Conservation (phyloP, 345 rosid genomes). For the Turritis glabra region DNA sequence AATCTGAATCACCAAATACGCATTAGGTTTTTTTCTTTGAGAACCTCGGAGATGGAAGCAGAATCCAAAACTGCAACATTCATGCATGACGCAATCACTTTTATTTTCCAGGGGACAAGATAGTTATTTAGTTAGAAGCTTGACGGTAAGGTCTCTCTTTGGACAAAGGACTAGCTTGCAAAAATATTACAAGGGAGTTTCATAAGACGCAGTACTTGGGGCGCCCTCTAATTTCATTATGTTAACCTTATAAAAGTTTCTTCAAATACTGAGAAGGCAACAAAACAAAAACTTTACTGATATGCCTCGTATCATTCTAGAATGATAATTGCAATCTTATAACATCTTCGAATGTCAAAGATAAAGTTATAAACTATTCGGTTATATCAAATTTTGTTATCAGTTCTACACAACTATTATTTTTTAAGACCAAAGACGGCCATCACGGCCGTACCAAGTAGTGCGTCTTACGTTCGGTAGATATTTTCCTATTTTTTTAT, state of each 20-base stretch:
- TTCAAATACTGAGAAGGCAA: conserved; percentile 5
- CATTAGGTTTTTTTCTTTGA: background rate
- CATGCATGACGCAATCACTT: background rate
- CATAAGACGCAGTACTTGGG: background rate
- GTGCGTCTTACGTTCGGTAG: conserved; percentile 27
- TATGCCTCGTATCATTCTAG: conserved; percentile 2
- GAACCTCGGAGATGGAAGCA: background rate
- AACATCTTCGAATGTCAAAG: conserved; percentile 21
- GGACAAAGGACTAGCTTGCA: background rate
- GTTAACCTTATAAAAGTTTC: background rate
- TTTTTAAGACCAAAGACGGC: conserved; percentile 1
- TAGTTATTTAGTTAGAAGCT: background rate
- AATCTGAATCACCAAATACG: background rate
- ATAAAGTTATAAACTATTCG: conserved; percentile 15
- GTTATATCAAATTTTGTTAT: conserved; percentile 3
- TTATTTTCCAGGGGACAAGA: background rate
- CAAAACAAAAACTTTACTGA: background rate
- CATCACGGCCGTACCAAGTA: conserved; percentile 30
- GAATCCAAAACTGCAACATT: background rate
- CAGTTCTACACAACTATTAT: background rate
- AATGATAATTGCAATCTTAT: background rate
- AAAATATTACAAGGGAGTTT: background rate
- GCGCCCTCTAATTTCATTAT: background rate
- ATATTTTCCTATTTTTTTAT: background rate
- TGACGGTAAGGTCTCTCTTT: background rate